Evolutionary conservation across 2,329 filamentous ascomycete genomes (phyloP), one percentile per base, ranked within the genome.

Genomic region (Ustulina deusta): DNA sequence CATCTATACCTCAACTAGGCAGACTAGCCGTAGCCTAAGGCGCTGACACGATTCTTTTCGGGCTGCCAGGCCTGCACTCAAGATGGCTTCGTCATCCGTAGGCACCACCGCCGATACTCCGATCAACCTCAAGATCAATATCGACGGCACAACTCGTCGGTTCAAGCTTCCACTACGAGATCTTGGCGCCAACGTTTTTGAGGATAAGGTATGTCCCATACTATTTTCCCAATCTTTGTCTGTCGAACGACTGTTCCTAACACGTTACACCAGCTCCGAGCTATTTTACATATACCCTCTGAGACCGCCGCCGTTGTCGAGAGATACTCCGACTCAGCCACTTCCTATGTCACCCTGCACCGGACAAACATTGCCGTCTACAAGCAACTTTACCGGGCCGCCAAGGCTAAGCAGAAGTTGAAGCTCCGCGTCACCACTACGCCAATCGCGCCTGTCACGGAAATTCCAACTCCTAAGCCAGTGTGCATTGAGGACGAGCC

Each of bases 361-460:
- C 84, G 89, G 69, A 85, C 85, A 78, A 97, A 97, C 77, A 82
- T 87, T 9, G 86, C 92, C 52, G 93, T 97, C 76, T 99, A 97
- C 86, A 98, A 97, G 85, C 96, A 97, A 79, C 90, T 99, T 48
- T 95, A 96, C 79, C 91, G 96, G 76, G 96, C 96, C 73, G 96
- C 96, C 71, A 99, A 97, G 85, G 96, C 96, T 42, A 99, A 99
- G 86, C 90, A 94, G 72, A 99, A 98, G 90, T 90, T 99, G 74
- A 94, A 96, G 81, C 88, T 99, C 67, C 93, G 90, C 73, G 91
- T 92, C 42, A 90, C 88, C 17, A 75, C 86, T 38, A 78, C 79
- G 46, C 70, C 65, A 15, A 38, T 32, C 49, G 64, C 78, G 17
- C 71, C 76, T 7, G 79, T 51, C 22, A 49, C 81, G 63, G 76